Evolutionary conservation across 2,329 filamentous ascomycete genomes (phyloP).

Genomic region (Aspergillus unguis): DNA sequence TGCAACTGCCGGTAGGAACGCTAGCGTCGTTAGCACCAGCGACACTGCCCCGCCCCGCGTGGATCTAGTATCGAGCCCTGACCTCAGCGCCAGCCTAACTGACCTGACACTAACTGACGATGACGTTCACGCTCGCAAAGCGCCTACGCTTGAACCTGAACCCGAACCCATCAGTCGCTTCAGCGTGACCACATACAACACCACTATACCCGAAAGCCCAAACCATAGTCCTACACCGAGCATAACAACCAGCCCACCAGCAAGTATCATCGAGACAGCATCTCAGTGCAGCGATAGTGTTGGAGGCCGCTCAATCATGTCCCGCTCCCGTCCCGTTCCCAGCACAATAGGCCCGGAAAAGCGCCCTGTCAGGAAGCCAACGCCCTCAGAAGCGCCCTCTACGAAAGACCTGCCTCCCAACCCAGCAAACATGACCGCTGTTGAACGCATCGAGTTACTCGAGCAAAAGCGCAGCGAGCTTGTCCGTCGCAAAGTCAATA

Average conservation of each 20-base stretch:
- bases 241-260: slow-evolving; percentile 30
- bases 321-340: slow-evolving; percentile 39
- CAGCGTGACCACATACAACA: slow-evolving; percentile 61
- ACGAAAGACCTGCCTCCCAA: slow-evolving; percentile 46
- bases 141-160: too few relatives aligned
- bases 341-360: slow-evolving; percentile 30
- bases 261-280: slow-evolving; percentile 28
- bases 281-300: slow-evolving; percentile 32
- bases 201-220: slow-evolving; percentile 47
- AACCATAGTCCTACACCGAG: slow-evolving; percentile 24
- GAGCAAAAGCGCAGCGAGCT: slow-evolving; percentile 65
- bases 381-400: slow-evolving; percentile 34
- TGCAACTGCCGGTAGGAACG: slow-evolving; percentile 5
- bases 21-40: slow-evolving; percentile 13
- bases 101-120: slow-evolving; percentile 37
- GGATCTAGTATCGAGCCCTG: slow-evolving; percentile 21
- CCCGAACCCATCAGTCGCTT: slow-evolving; percentile 58
- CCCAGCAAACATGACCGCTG: slow-evolving; percentile 59
- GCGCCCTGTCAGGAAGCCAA: slow-evolving; percentile 41
- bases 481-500: slow-evolving; percentile 65
- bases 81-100: slow-evolving; percentile 32
- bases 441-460: slow-evolving; percentile 64
- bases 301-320: slow-evolving; percentile 33
- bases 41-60: slow-evolving; percentile 21
- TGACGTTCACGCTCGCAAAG: slow-evolving; percentile 17